These are phyloP conservation scores for Blepharisma undulans DNA, from an alignment of 169 alveolate species.

Conservation along the genomic window DNA sequence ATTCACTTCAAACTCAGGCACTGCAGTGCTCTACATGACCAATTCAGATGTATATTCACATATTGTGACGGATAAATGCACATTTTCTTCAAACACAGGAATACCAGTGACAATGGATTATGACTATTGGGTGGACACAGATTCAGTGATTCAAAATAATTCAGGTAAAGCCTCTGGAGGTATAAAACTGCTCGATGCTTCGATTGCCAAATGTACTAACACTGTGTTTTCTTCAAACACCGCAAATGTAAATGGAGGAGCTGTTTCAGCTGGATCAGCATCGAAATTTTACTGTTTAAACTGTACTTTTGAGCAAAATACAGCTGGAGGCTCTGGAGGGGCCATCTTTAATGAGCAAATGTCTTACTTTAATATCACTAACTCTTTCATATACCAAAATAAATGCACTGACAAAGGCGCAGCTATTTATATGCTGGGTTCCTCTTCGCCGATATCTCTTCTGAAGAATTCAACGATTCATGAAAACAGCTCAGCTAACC, in stretches of 20 bases:
- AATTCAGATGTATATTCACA: neutral
- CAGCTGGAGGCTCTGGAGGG: neutral
- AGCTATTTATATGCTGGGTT: neutral
- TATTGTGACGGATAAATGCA: neutral
- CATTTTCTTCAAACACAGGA: neutral
- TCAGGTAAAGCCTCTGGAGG: neutral
- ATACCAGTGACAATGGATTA: neutral
- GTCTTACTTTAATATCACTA: neutral
- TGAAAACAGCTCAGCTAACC: neutral
- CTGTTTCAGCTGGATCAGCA: neutral
- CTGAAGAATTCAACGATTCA: neutral
- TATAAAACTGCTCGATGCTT: neutral
- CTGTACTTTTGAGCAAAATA: neutral
- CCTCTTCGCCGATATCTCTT: neutral
- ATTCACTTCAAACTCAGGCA: neutral
- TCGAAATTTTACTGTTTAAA: neutral
- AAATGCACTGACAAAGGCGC: neutral
- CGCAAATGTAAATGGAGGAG: neutral
- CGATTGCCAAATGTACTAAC: neutral
- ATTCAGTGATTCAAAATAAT: neutral
- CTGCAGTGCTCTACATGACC: neutral
- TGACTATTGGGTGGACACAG: neutral
- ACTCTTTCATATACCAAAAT: neutral
- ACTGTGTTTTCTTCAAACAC: neutral
- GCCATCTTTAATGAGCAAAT: neutral